phyloP scores from a whole-genome alignment of 768 basidiomycete species.

The Tephrocybe sp. region DNA sequence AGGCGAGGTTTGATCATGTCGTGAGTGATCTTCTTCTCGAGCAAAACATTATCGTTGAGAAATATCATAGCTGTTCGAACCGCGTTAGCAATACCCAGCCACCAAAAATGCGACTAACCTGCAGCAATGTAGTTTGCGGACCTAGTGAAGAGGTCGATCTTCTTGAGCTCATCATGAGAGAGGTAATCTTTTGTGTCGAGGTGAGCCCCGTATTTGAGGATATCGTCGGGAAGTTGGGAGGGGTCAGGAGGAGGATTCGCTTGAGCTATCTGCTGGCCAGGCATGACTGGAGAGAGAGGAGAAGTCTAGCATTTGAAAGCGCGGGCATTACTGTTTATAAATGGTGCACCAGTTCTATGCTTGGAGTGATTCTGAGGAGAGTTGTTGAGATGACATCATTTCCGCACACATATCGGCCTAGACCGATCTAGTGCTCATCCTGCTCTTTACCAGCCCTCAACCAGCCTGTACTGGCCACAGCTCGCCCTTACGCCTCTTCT shows the following conservation, averaged over 20 bases:
- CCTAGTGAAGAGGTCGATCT: conserved; percentile 53
- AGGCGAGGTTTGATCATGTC: conserved; percentile 82
- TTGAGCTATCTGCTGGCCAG: conserved; percentile 54
- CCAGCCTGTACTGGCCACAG: too few species aligned
- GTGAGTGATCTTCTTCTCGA: conserved; percentile 56
- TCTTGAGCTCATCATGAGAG: conserved; percentile 46
- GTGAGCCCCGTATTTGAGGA: conserved; percentile 49
- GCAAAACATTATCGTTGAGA: conserved; percentile 67
- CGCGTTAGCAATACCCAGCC: not conserved
- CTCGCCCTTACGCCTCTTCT: too few species aligned
- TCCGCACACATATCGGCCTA: too few species aligned
- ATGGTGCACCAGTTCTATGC: not conserved
- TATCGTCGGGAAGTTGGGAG: conserved; percentile 61
- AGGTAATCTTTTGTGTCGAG: conserved; percentile 49
- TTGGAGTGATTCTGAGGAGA: too few species aligned
- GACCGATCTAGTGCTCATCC: too few species aligned
- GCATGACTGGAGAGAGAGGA: conserved; percentile 40
- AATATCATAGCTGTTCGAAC: conserved; percentile 75
- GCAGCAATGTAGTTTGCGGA: conserved; percentile 73
- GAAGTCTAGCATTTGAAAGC: too few species aligned
- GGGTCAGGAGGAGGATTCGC: conserved; percentile 71
- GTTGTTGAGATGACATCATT: not conserved
- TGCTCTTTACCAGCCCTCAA: too few species aligned
- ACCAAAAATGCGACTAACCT: conserved; percentile 37
- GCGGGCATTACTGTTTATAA: not conserved